Evolutionary conservation across 2,329 filamentous ascomycete species (phyloP).

Genomic region (Penicillium crustosum): DNA sequence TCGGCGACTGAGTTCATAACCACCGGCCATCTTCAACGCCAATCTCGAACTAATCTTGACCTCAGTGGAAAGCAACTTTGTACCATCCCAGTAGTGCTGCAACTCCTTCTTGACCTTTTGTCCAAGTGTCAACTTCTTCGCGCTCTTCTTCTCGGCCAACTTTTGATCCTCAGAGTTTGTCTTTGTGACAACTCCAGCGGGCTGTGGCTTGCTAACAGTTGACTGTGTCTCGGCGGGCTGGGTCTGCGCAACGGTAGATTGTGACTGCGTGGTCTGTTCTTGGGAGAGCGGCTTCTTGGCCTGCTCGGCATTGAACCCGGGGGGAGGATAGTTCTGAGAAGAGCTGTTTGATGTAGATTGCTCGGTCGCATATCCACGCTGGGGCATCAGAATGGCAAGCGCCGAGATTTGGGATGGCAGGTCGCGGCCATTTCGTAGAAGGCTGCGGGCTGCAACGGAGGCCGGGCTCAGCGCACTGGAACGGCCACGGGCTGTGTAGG

Average conservation of each 20-base stretch:
- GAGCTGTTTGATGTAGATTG: constrained; percentile 50
- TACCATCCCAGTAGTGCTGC: constrained; percentile 97
- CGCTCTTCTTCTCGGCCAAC: constrained; percentile 65
- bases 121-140: constrained; percentile 82
- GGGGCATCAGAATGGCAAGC: constrained; percentile 58
- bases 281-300: constrained; percentile 79
- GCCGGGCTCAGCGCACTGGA: constrained; percentile 31
- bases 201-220: constrained; percentile 49
- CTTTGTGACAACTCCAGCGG: constrained; percentile 65
- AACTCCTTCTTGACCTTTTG: constrained; percentile 95
- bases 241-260: constrained; percentile 4
- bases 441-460: constrained; percentile 32
- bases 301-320: constrained; percentile 85
- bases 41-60: constrained; percentile 88
- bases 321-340: constrained; percentile 66
- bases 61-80: constrained; percentile 88
- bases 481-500: constrained; percentile 33
- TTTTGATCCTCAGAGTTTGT: constrained; percentile 53
- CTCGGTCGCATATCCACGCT: constrained; percentile 57
- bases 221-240: constrained; percentile 11
- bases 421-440: constrained; percentile 34
- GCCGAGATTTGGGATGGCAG: constrained; percentile 56
- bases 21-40: constrained; percentile 94
- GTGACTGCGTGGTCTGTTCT: constrained; percentile 43
- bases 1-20: constrained; percentile 91